Percentiles rank a stretch among this genome's conserved stretches.
Evolutionary conservation across 1,284 basidiomycete species (phyloP).

Genomic region (Rhizopogon hawkerae): DNA sequence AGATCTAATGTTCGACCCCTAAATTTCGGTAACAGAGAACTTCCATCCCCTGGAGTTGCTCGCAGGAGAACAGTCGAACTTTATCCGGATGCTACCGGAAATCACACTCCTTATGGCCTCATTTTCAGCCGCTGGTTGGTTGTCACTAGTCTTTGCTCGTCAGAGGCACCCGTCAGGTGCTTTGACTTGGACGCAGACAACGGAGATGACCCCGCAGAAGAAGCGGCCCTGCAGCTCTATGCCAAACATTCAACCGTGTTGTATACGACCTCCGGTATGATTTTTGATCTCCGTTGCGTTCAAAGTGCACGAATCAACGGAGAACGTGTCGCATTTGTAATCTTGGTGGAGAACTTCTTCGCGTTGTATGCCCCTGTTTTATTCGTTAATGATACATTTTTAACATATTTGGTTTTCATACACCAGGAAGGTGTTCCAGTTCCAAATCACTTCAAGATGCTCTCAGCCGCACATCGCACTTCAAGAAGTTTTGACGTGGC

Average conservation of each 20-base stretch:
- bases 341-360: constrained; percentile 1
- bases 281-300: constrained; percentile 3
- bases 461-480: not conserved
- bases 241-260: constrained; percentile 3
- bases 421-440: not conserved
- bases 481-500: not conserved
- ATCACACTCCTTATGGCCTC: constrained; percentile 1
- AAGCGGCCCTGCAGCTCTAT: not conserved
- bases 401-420: not conserved
- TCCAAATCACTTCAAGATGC: not conserved
- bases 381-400: not conserved
- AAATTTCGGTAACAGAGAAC: not conserved
- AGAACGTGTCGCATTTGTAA: constrained; percentile 3
- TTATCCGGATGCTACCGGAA: not conserved
- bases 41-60: constrained; percentile 1
- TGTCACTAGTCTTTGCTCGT: constrained; percentile 1
- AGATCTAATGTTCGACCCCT: not conserved
- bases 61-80: constrained; percentile 2
- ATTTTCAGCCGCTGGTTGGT: constrained; percentile 3
- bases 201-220: not conserved
- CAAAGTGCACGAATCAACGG: not conserved
- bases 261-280: constrained; percentile 2
- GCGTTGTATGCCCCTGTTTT: not conserved
- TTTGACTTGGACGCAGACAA: constrained; percentile 2
- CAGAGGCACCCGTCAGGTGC: constrained; percentile 2